Conservation (phyloP, 2,329 filamentous ascomycete genomes). For the Monilinia aucupariae region DNA sequence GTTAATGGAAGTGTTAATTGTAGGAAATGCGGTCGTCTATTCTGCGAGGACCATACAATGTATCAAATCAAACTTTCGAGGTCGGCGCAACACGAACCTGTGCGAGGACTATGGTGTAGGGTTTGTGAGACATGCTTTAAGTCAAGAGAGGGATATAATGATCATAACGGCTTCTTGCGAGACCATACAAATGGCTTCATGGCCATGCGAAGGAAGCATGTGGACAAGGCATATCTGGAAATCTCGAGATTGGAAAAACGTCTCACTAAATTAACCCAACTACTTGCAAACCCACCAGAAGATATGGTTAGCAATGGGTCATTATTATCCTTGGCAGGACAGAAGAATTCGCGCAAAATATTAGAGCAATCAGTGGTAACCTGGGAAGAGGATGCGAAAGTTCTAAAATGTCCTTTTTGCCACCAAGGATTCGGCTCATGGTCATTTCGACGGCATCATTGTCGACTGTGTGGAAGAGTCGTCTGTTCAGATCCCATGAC, state of each 20-base stretch:
- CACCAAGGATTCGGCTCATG: conserved; percentile 93
- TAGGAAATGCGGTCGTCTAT: conserved; percentile 83
- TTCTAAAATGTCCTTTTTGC: conserved; percentile 83
- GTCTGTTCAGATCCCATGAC: conserved; percentile 87
- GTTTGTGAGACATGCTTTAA: conserved; percentile 99
- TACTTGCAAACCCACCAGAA: conserved; percentile 70
- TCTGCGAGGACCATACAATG: conserved; percentile 98
- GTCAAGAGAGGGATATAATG: conserved; percentile 90
- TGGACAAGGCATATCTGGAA: conserved; percentile 83
- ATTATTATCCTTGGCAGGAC: conserved; percentile 55
- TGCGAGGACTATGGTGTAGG: conserved; percentile 84
- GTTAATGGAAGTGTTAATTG: conserved; percentile 87
- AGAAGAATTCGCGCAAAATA: conserved; percentile 69
- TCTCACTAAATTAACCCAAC: conserved; percentile 79
- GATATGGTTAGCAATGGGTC: conserved; percentile 50
- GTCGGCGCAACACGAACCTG: conserved; percentile 82
- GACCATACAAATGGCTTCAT: conserved; percentile 70
- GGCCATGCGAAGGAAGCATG: conserved; percentile 64
- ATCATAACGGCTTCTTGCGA: conserved; percentile 66
- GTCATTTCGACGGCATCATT: conserved; percentile 90
- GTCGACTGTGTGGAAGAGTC: conserved; percentile 85
- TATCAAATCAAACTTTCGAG: conserved; percentile 98
- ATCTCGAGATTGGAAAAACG: conserved; percentile 87
- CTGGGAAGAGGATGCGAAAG: conserved; percentile 86
- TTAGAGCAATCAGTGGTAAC: conserved; percentile 89